Conservation (phyloP, 257 asterid genomes). For the Misopates orontium region DNA sequence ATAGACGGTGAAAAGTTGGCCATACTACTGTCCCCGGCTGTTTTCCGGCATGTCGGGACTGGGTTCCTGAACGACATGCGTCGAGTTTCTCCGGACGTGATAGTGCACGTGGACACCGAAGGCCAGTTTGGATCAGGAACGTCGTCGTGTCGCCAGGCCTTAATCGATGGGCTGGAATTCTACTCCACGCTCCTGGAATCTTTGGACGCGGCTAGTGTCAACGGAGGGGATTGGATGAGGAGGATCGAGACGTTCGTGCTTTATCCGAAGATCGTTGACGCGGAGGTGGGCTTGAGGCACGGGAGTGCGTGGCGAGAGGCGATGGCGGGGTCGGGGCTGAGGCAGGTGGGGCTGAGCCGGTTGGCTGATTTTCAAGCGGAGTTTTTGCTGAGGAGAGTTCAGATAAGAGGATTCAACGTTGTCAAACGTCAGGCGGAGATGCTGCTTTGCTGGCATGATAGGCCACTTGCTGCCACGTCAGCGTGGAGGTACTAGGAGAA, state of each 20-base stretch:
- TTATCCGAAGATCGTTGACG: conserved; percentile 70
- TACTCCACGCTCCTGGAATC: conserved; percentile 81
- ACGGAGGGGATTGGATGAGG: conserved; percentile 53
- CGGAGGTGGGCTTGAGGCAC: conserved; percentile 59
- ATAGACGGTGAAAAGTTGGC: conserved; percentile 75
- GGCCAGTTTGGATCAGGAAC: conserved; percentile 58
- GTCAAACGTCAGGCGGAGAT: conserved; percentile 81
- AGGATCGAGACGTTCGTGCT: conserved; percentile 71
- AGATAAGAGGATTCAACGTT: conserved; percentile 86
- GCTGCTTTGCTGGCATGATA: conserved; percentile 96
- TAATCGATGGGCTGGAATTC: conserved; percentile 82
- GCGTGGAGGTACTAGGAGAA: conserved; percentile 68
- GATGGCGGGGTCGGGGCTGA: conserved; percentile 67
- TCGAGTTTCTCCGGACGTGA: conserved; percentile 70
- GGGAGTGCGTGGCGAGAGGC: conserved; percentile 77
- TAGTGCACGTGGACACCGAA: conserved; percentile 82
- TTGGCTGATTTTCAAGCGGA: conserved; percentile 87
- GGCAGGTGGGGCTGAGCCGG: conserved; percentile 78
- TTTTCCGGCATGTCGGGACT: conserved; percentile 69
- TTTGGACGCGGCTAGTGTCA: conserved; percentile 62
- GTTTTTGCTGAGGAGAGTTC: conserved; percentile 67
- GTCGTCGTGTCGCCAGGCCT: conserved; percentile 67
- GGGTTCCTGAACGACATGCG: conserved; percentile 79
- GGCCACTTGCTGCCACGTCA: conserved; percentile 88
- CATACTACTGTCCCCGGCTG: conserved; percentile 63